Evolutionary conservation across 805 yeast genomes (phyloP), one percentile per base, ranked within the genome.

Genomic region (Lachancea thermotolerans): DNA sequence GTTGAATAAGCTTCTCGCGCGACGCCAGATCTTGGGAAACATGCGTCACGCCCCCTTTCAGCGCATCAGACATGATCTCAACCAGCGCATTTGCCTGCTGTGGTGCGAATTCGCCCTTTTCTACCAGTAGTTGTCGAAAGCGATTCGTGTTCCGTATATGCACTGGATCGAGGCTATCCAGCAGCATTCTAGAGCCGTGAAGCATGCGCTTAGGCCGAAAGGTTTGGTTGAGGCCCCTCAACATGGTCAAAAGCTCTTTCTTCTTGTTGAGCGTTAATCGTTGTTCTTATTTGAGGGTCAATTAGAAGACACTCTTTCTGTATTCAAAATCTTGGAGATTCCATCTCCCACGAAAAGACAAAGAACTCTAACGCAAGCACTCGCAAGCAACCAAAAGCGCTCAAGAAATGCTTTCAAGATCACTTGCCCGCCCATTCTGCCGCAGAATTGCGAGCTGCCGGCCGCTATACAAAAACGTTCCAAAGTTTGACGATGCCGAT

Each of bases 81-180:
- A 91, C 85, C 0, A 95, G 85, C 0, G 86, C 78, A 52, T 82
- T 86, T 0, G 95, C 81, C 64, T 93, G 98, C 47, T 79, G 71
- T 37, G 75, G 74, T 5, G 78, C 73, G 63, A 91, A 86, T 8
- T 95, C 95, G 41, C 81, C 78, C 28, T 72, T 71, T 51, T 81
- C 77, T 25, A 57, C 51, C 17, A 89, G 73, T 41, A 80, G 73
- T 53, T 78, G 76, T 9, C 82, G 84, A 56, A 85, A 84, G 58
- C 74, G 73, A 55, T 82, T 82, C 33, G 96, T 87, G 61, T 89
- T 90, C 14, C 47, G 49, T 53, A 87, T 82, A 55, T 81, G 76
- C 44, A 53, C 58, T 2, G 65, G 51, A 39, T 58, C 64, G 28
- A 55, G 47, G 21, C 55, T 50, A 16, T 50, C 38, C 27, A 11